Percentiles rank a stretch among this genome's conserved stretches.
Evolutionary conservation across 1,284 basidiomycete genomes (phyloP).

Genomic region (Athelia sp.): DNA sequence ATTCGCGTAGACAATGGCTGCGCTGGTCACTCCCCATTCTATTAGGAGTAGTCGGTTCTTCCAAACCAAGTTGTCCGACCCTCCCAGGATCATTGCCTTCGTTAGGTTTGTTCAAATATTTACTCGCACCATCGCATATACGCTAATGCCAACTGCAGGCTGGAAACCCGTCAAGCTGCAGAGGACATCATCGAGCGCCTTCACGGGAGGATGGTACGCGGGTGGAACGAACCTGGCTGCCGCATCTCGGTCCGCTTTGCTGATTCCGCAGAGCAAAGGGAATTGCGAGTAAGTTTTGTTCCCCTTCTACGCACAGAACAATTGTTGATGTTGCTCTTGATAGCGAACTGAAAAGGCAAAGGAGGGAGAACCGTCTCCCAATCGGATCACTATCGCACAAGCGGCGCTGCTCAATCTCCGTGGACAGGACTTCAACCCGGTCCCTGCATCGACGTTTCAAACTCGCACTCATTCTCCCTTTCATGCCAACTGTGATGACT

Average conservation of each 20-base stretch:
- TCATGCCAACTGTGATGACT: not conserved
- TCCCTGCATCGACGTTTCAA: constrained; percentile 6
- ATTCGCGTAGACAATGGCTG: constrained; percentile 42
- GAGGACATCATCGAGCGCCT: constrained; percentile 69
- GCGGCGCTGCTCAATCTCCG: constrained; percentile 69
- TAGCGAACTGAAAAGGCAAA: constrained; percentile 33
- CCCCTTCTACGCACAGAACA: not conserved
- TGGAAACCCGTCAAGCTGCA: constrained; percentile 61
- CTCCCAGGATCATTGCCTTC: constrained; percentile 72
- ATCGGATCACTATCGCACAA: constrained; percentile 68
- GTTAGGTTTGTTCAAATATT: constrained; percentile 46
- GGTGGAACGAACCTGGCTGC: constrained; percentile 66
- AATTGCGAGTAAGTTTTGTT: constrained; percentile 30
- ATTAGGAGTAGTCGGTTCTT: constrained; percentile 73
- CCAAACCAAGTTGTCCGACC: constrained; percentile 65
- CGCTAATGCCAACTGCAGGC: constrained; percentile 30
- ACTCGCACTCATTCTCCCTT: constrained; percentile 3
- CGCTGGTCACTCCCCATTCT: constrained; percentile 54
- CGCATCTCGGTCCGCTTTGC: constrained; percentile 72
- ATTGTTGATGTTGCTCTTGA: not conserved
- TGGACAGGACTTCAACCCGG: constrained; percentile 45
- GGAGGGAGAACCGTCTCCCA: constrained; percentile 57
- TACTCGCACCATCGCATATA: not conserved
- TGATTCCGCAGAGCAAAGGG: constrained; percentile 52
- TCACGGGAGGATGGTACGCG: constrained; percentile 72